Conservation (phyloP, 257 asterid species). For the Solanum sejunctum region DNA sequence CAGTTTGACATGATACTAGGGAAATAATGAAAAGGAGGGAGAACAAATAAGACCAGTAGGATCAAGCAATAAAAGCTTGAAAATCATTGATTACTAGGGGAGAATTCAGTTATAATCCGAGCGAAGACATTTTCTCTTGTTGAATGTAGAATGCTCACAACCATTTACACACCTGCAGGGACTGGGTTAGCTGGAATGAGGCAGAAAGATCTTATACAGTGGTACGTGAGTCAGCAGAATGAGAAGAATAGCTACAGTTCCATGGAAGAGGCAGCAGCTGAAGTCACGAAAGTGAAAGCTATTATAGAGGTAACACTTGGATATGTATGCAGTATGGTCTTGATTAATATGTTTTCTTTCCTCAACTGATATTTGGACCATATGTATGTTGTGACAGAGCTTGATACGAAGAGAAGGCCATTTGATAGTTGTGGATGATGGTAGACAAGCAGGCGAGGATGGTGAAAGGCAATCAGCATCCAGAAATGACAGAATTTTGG, state of each 20-base stretch:
- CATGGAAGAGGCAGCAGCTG: conserved; percentile 75
- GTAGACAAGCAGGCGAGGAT: conserved; percentile 40
- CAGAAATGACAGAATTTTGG: conserved; percentile 74
- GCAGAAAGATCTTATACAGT: conserved; percentile 79
- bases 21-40: not conserved
- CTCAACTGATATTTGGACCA: not conserved
- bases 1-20: not conserved
- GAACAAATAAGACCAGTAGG: not conserved
- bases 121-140: not conserved
- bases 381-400: conserved; percentile 37
- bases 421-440: conserved; percentile 83
- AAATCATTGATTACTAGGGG: not conserved
- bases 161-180: conserved; percentile 17
- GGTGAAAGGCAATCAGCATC: conserved; percentile 39
- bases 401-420: conserved; percentile 82
- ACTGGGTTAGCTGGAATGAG: conserved; percentile 75
- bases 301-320: conserved; percentile 58
- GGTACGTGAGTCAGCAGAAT: conserved; percentile 82
- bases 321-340: not conserved
- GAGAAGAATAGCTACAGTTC: conserved; percentile 57
- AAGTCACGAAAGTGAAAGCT: conserved; percentile 68
- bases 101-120: not conserved
- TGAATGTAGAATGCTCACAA: not conserved
- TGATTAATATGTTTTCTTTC: not conserved
- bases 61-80: not conserved